Evolutionary conservation across 768 basidiomycete genomes (phyloP).

Genomic region (Nidularia pulvinata): DNA sequence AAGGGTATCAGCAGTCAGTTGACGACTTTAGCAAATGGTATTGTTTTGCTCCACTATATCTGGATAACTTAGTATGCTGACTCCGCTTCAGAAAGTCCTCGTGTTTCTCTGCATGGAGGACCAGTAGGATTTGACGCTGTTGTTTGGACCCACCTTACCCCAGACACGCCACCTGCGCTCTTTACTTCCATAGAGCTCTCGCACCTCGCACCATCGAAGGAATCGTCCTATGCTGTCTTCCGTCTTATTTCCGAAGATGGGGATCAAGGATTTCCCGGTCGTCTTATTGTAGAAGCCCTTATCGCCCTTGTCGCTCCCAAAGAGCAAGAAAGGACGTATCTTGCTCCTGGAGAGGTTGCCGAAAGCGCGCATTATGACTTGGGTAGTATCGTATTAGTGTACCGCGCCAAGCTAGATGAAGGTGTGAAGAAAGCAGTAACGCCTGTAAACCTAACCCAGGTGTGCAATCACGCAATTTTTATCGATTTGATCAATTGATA

Average conservation of each 20-base stretch:
- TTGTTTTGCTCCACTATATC: slow-evolving; percentile 1
- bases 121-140: slow-evolving; percentile 61
- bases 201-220: slow-evolving; percentile 31
- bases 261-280: slow-evolving; percentile 73
- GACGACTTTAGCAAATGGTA: slow-evolving; percentile 41
- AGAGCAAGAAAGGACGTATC: slow-evolving; percentile 24
- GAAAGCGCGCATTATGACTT: slow-evolving; percentile 40
- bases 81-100: slow-evolving; percentile 33
- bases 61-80: background rate
- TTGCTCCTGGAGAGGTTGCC: slow-evolving; percentile 17
- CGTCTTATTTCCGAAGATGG: slow-evolving; percentile 58
- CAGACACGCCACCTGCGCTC: slow-evolving; percentile 39
- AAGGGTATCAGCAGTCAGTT: slow-evolving; percentile 50
- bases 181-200: slow-evolving; percentile 56
- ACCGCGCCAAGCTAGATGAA: slow-evolving; percentile 66
- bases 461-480: slow-evolving; percentile 20
- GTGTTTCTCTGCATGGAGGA: slow-evolving; percentile 76
- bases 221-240: slow-evolving; percentile 48
- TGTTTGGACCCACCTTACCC: slow-evolving; percentile 47
- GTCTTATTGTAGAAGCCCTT: slow-evolving; percentile 57
- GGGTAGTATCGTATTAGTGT: slow-evolving; percentile 69
- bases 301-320: slow-evolving; percentile 43
- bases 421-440: slow-evolving; percentile 49
- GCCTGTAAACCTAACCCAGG: slow-evolving; percentile 78
- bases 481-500: background rate